Percentiles rank a stretch among this genome's conserved stretches.
phyloP scores from a whole-genome alignment of 768 basidiomycete species.

The Suillus weaverae region DNA sequence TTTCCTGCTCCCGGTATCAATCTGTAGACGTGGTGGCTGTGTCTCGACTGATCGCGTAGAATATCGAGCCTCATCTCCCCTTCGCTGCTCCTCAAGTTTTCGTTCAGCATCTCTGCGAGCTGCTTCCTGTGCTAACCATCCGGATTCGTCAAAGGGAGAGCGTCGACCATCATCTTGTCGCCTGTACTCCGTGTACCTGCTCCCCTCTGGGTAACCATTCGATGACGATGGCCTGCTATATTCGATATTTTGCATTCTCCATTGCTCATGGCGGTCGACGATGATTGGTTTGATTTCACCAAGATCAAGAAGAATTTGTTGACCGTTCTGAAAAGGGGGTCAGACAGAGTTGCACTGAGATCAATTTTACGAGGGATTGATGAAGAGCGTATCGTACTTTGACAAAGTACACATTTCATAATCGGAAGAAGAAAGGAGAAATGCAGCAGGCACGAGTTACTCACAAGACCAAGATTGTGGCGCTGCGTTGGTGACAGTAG shows the following conservation, averaged over 20 bases:
- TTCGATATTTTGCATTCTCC: conserved; percentile 48
- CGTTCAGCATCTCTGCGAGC: conserved; percentile 31
- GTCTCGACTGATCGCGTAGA: conserved; percentile 10
- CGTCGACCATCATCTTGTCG: conserved; percentile 18
- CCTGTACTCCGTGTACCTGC: conserved; percentile 25
- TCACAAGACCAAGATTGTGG: conserved; percentile 66
- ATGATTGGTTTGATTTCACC: conserved; percentile 63
- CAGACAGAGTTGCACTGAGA: conserved; percentile 14
- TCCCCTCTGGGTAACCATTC: conserved; percentile 16
- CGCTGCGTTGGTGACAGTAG: conserved; percentile 59
- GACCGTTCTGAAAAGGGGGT: conserved; percentile 57
- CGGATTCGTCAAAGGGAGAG: conserved; percentile 32
- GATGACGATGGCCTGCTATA: conserved; percentile 15
- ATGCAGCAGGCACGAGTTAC: conserved; percentile 30
- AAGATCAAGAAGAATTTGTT: conserved; percentile 69
- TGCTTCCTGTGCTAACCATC: conserved; percentile 33
- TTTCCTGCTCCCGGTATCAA: conserved; percentile 32
- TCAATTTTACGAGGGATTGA: background rate
- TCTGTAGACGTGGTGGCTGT: conserved; percentile 25
- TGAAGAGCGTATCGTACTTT: background rate
- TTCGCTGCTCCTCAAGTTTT: conserved; percentile 38
- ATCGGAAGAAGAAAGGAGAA: conserved; percentile 9
- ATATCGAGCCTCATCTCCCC: conserved; percentile 39
- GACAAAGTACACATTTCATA: background rate
- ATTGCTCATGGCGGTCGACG: conserved; percentile 63